Evolutionary conservation across 1,284 basidiomycete genomes (phyloP), one percentile per base, ranked within the genome.

Genomic region (Naganishia albida): DNA sequence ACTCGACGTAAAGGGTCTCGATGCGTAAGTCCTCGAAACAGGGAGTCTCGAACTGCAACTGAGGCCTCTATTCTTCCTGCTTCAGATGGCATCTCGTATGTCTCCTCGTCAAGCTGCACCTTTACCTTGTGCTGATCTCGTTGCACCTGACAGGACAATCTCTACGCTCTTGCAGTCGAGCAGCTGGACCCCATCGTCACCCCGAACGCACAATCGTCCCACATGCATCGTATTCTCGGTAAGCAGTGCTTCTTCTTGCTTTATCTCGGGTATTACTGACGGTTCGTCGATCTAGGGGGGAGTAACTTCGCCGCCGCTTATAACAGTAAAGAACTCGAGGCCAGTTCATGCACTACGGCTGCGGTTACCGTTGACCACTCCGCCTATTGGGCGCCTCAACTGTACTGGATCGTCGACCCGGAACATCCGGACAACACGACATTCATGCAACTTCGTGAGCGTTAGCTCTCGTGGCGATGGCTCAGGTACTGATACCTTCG

Each of bases 301-400:
- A 68, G 59, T 13, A 50, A 42, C 26, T 72, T 75, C 43, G 70
- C 67, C 23, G 72, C 74, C 0, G 63, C 69, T 12, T 74, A 73
- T 62, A 73, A 72, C 55, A 70, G 63, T 30, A 59, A 62, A n/a
- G 68, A 70, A 38, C 68, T 70, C 42, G 56, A 51, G 13, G 50
- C 26, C 1, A 67, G 72, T 12, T 60, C 65, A 1, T 75, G 74
- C 62, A 68, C 73, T 7, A 65, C 68, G 28, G 66, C 66, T n/a
- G 51, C 57, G 42, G 51, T 73, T 16, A 66, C 70, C 43, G 69
- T 62, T 23, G 74, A 75, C 67, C 73, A 74, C 46, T 70, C 68
- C 3, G 71, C 71, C 40, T 75, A 74, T 43, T 68, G 67, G 65
- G 49, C 51, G 15, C 52, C 50, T 25, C 46, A 40, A 20, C 53